These are phyloP conservation scores for Aspergillus sergii DNA, from an alignment of 2,329 filamentous ascomycete species.

Conservation along the genomic window DNA sequence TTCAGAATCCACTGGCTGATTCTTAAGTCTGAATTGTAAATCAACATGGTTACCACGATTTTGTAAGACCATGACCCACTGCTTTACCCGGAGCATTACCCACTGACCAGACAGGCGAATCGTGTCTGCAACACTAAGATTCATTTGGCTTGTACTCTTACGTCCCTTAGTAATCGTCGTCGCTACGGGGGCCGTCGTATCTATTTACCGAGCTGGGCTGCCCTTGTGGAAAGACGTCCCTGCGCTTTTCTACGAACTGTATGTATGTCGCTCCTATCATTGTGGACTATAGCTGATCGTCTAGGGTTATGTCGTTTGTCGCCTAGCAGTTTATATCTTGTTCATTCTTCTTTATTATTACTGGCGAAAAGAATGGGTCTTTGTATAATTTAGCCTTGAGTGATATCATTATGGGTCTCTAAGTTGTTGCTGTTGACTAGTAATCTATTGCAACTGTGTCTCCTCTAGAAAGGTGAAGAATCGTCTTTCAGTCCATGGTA, in stretches of 20 bases:
- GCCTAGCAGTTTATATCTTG: background rate
- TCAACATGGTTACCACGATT: background rate
- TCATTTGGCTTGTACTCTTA: background rate
- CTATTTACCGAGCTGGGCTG: background rate
- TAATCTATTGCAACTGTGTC: background rate
- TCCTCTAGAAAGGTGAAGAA: background rate
- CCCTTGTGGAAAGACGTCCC: background rate
- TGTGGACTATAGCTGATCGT: rapidly evolving
- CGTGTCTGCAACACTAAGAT: background rate
- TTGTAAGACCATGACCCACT: background rate
- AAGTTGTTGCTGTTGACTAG: background rate
- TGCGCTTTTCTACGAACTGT: background rate
- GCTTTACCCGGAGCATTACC: background rate
- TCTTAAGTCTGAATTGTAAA: background rate
- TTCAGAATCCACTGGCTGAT: too few species aligned
- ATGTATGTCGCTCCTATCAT: background rate
- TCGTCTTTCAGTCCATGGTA: too few species aligned
- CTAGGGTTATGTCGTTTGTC: background rate
- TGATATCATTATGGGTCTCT: background rate
- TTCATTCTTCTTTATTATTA: background rate
- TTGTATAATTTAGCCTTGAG: background rate
- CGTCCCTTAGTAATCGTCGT: background rate
- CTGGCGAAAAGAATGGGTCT: background rate
- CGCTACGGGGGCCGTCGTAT: background rate
- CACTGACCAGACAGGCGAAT: background rate